A percentile compares a stretch with the other conserved stretches of the same genome.
Conservation (phyloP, 2,329 filamentous ascomycete species). For the Geoglossum cookeanum region DNA sequence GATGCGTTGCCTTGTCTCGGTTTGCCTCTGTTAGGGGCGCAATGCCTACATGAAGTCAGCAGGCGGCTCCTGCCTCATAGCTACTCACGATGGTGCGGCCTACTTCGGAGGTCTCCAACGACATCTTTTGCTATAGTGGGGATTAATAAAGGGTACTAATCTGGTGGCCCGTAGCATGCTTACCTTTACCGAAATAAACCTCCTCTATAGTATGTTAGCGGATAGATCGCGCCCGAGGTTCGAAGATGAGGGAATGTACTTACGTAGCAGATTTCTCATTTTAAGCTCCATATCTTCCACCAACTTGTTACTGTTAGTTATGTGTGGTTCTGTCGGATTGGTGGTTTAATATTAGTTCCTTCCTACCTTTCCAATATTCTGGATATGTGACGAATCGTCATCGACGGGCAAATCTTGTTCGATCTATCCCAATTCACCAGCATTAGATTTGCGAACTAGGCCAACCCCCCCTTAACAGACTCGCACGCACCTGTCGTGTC, state of each 20-base stretch:
- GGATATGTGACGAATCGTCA: slow-evolving; percentile 80
- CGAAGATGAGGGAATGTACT: slow-evolving; percentile 10
- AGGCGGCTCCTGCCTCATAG: slow-evolving; percentile 6
- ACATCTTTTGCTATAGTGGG: slow-evolving; percentile 60
- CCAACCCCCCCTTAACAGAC: neutral
- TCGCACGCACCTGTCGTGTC: slow-evolving; percentile 52
- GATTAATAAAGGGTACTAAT: neutral
- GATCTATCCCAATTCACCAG: slow-evolving; percentile 24
- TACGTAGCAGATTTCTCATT: slow-evolving; percentile 85
- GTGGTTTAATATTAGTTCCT: neutral
- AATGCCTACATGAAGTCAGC: slow-evolving; percentile 29
- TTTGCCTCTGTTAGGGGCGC: slow-evolving; percentile 68
- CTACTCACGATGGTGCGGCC: slow-evolving; percentile 12
- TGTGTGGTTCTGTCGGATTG: neutral
- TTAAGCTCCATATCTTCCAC: slow-evolving; percentile 99
- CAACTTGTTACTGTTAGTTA: slow-evolving; percentile 29
- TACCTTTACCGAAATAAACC: slow-evolving; percentile 85
- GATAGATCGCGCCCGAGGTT: slow-evolving; percentile 7
- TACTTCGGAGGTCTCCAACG: slow-evolving; percentile 80
- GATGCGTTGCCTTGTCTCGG: slow-evolving; percentile 65
- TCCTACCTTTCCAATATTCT: slow-evolving; percentile 53
- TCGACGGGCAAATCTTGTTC: slow-evolving; percentile 83
- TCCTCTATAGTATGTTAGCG: slow-evolving; percentile 38
- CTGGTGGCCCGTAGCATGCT: neutral
- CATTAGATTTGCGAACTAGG: neutral